Conservation (phyloP, 2,329 filamentous ascomycete genomes). For the Aspergillus sp. region DNA sequence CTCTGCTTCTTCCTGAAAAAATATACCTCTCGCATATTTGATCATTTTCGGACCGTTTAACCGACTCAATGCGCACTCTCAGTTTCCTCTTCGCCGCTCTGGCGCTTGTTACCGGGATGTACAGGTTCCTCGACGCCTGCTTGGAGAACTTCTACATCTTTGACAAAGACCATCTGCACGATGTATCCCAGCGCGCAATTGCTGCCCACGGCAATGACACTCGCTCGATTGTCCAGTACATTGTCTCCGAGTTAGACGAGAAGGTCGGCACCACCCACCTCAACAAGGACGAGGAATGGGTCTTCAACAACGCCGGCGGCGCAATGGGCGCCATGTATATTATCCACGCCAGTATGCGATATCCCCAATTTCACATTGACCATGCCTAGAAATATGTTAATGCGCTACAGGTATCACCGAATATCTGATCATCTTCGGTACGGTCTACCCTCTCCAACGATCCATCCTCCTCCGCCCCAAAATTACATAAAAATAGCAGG, state of each 20-base stretch:
- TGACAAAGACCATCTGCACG: constrained; percentile 65
- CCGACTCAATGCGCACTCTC: constrained; percentile 26
- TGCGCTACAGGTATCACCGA: constrained; percentile 63
- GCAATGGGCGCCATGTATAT: constrained; percentile 93
- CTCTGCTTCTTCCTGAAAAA: neutral
- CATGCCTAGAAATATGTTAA: neutral
- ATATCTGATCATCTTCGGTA: constrained; percentile 84
- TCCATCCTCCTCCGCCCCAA: neutral
- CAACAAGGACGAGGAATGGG: constrained; percentile 76
- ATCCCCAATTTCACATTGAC: neutral
- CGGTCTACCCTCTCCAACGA: neutral
- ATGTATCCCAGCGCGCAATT: constrained; percentile 66
- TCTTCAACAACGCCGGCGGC: constrained; percentile 89
- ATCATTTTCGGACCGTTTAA: neutral
- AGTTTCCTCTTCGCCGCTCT: constrained; percentile 35
- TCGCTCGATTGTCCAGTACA: constrained; percentile 64
- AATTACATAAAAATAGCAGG: neutral
- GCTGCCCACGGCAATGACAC: constrained; percentile 74
- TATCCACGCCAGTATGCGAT: constrained; percentile 71
- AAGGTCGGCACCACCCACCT: constrained; percentile 53
- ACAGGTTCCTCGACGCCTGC: constrained; percentile 38
- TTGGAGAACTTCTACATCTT: constrained; percentile 70
- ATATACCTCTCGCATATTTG: neutral
- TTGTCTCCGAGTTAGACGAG: constrained; percentile 65
- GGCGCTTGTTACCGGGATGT: constrained; percentile 36